A percentile compares a stretch with the other conserved stretches of the same genome.
phyloP scores from a whole-genome alignment of 2,329 filamentous ascomycete species.

The Epichloe baconii region DNA sequence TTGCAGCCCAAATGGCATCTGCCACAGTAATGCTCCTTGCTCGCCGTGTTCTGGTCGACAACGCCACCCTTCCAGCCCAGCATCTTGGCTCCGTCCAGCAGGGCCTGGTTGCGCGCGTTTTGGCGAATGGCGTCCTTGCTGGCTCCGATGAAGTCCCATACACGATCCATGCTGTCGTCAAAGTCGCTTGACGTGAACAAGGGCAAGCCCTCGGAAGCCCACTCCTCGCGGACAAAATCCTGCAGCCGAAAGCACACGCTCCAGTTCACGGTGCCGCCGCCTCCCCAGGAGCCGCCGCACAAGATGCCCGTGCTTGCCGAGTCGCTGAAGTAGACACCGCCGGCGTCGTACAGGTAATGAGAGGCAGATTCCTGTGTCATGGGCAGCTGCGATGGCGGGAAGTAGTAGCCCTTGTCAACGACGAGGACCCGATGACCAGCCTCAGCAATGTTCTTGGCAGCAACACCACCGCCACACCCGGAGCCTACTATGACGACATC shows the following conservation, averaged over 20 bases:
- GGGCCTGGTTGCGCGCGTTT: slow-evolving; percentile 54
- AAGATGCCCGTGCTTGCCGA: slow-evolving; percentile 47
- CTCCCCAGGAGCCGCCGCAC: slow-evolving; percentile 66
- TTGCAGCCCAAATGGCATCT: slow-evolving; percentile 48
- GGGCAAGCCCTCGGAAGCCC: slow-evolving; percentile 55
- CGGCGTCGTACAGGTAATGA: slow-evolving; percentile 56
- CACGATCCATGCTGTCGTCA: slow-evolving; percentile 65
- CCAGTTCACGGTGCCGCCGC: slow-evolving; percentile 85
- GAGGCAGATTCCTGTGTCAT: slow-evolving; percentile 52
- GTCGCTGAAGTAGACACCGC: slow-evolving; percentile 42
- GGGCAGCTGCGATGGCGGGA: slow-evolving; percentile 56
- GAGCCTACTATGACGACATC: slow-evolving; percentile 81
- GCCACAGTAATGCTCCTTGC: slow-evolving; percentile 61
- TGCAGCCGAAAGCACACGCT: slow-evolving; percentile 53
- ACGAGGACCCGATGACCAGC: slow-evolving; percentile 66
- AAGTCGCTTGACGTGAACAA: slow-evolving; percentile 65
- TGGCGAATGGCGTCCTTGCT: slow-evolving; percentile 52
- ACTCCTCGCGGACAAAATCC: slow-evolving; percentile 65
- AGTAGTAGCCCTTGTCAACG: slow-evolving; percentile 72
- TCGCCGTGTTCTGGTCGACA: slow-evolving; percentile 70
- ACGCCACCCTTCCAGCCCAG: slow-evolving; percentile 57
- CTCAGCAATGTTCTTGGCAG: slow-evolving; percentile 67
- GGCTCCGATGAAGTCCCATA: slow-evolving; percentile 70
- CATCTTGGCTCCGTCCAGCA: slow-evolving; percentile 64
- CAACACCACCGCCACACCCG: slow-evolving; percentile 73